Evolutionary conservation across 2,329 filamentous ascomycete genomes (phyloP).

Genomic region (Lasiodiplodia sp.): DNA sequence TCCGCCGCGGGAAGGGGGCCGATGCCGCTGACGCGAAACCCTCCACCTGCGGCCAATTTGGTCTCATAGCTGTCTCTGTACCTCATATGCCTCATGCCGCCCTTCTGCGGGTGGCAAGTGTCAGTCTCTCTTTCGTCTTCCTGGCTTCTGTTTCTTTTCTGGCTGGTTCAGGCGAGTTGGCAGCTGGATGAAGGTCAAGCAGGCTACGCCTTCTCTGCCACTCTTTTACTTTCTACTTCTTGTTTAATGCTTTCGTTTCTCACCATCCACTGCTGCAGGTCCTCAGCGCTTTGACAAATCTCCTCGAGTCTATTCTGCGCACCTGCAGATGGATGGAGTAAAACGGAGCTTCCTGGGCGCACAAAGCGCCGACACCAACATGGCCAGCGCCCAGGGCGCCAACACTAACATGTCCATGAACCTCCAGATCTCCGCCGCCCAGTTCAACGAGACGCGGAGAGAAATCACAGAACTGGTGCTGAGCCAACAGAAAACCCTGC

Average conservation of each 20-base stretch:
- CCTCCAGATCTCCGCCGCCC: slow-evolving; percentile 15
- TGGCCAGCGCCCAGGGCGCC: not conserved
- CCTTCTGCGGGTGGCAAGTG: slow-evolving; percentile 12
- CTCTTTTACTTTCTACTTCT: slow-evolving; percentile 26
- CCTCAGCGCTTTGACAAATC: slow-evolving; percentile 20
- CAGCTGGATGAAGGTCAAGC: slow-evolving; percentile 28
- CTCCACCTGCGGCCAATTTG: slow-evolving; percentile 22
- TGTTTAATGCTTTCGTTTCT: slow-evolving; percentile 30
- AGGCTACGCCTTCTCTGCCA: slow-evolving; percentile 23
- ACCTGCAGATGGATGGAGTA: slow-evolving; percentile 22
- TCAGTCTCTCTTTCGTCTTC: slow-evolving; percentile 24
- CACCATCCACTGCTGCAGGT: slow-evolving; percentile 19
- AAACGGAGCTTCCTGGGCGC: slow-evolving; percentile 10
- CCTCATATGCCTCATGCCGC: slow-evolving; percentile 28
- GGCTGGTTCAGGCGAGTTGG: slow-evolving; percentile 29
- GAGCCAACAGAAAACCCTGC: slow-evolving; percentile 46
- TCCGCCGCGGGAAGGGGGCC: slow-evolving; percentile 11
- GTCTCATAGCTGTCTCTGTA: slow-evolving; percentile 21
- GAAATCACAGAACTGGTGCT: slow-evolving; percentile 39
- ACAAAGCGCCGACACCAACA: slow-evolving; percentile 7
- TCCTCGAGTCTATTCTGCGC: slow-evolving; percentile 13
- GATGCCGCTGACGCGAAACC: slow-evolving; percentile 27
- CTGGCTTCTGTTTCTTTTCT: slow-evolving; percentile 26
- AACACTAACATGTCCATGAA: slow-evolving; percentile 10
- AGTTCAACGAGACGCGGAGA: slow-evolving; percentile 13